Base-by-base conservation (phyloP, 495 filamentous ascomycete genomes). In the Tuber magnatum region DNA sequence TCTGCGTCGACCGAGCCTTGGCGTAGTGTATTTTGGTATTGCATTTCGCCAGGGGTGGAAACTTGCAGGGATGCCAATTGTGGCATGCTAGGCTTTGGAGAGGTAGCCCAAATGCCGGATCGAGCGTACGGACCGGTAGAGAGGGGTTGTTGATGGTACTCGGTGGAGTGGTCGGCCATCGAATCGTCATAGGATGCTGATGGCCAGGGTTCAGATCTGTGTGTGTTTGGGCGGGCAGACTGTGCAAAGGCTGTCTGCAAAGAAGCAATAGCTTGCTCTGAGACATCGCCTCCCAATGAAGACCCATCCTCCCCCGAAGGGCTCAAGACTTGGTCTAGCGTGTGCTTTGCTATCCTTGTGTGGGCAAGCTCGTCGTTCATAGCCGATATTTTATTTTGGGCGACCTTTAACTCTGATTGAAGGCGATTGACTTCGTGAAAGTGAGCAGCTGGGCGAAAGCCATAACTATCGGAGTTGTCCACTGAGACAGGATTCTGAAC, bases 321-420 rank as follows among this genome's bases (percentile, higher is more conserved):
- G 28, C 90, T 91, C 74, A 93, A 86, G 73, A 89, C 88, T 81
- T 93, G 89, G 73, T 93, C 91, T 69, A 93, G 77, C 22, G 91
- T 93, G 80, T 92, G 90, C 82, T 91, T 92, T 69, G 89, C 90
- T 80, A 89, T 89, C 68, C 93, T 92, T 16, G 87, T 91, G 75
- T 94, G 91, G 40, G 91, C 87, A 73, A 97, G 87, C 83, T 97
- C 93, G 74, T 94, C 89, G 76, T 93, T 92, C 83, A 97, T 91
- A 28, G 89, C 87, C 73, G 89, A 91, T 83, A 99, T 94, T 77
- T 90, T 91, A 79, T 88, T 89, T 77, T 92, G 91, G 38, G 94
- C 93, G 77, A 88, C 89, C 73, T 91, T 89, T 22, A 99, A 87
- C 83, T 98, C 91, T 73, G 88, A 85, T 76, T 89, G 88, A 69